phyloP scores from a whole-genome alignment of 257 asterid genomes.

The Gentiana macrophylla region DNA sequence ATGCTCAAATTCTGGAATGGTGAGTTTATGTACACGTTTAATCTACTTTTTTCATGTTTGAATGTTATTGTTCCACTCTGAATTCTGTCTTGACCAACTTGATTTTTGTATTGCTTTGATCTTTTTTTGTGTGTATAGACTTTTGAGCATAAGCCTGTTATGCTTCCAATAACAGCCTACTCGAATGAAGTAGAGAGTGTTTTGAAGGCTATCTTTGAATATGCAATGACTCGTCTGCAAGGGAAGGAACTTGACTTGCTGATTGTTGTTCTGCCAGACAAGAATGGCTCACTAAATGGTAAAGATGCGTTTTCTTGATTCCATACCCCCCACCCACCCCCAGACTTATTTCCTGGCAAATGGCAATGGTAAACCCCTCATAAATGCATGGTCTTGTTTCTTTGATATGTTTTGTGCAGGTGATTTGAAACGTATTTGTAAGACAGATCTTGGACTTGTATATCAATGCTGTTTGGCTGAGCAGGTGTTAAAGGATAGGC shows the following conservation, averaged over 20 bases:
- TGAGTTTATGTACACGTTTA: not conserved
- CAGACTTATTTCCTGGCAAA: too few species aligned
- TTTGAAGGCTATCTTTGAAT: conserved; percentile 16
- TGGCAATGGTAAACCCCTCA: not conserved
- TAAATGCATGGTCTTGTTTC: not conserved
- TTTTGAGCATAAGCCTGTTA: conserved; percentile 34
- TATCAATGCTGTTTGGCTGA: conserved; percentile 29
- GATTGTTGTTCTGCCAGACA: conserved; percentile 27
- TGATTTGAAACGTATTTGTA: conserved; percentile 23
- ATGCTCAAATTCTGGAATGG: conserved; percentile 27
- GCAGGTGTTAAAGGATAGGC: conserved; percentile 9
- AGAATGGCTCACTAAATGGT: conserved; percentile 25
- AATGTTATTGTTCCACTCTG: too few species aligned
- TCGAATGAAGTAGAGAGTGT: conserved; percentile 34
- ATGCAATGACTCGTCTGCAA: conserved; percentile 9
- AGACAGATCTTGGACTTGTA: conserved; percentile 25
- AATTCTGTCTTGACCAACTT: too few species aligned
- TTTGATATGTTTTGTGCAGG: conserved; percentile 9
- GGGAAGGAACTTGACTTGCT: conserved; percentile 25
- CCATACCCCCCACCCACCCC: not conserved
- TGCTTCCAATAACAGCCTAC: conserved; percentile 36
- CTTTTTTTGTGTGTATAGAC: conserved; percentile 20
- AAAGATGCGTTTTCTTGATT: not conserved
- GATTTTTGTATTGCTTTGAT: too few species aligned
- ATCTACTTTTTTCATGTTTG: too few species aligned